Evolutionary conservation across 2,329 filamentous ascomycete genomes (phyloP), one percentile per base, ranked within the genome.

Genomic region (Venturia effusa): DNA sequence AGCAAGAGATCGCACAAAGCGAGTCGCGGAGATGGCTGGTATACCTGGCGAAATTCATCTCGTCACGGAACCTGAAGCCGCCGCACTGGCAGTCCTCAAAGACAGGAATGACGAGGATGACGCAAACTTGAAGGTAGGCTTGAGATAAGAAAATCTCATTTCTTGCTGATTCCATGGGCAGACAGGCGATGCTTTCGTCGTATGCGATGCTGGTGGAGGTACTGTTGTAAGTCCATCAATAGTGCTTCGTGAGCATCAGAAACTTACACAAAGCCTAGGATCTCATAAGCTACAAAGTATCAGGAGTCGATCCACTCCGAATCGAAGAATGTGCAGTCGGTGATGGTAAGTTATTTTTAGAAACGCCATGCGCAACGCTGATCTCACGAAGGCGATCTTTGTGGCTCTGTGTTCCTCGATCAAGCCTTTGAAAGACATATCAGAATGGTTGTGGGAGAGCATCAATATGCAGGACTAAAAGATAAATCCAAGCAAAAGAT

Each of bases 41-140:
- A 61, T 45, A 7, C 41, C n/a, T 6, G 59, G 17, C 59, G 27
- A 39, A 10, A 39, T 37, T 11, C 34, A 45, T 22, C 37, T 61
- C 22, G 37, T 61, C 22, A 34, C 59, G 8, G 59, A 61, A 24
- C 37, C 59, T 17, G 59, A 61, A 41, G 59, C 59, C 19, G 59
- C 59, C 27, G 59, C 59, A 13, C 30, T 37, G 59, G 22, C 27
- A 6, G 30, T 24, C 59, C 34, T 24, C 5, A 17, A 45, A 19
- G 41, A 19, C 41, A 45, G 19, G 15, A 45, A 45, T 22, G 41
- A 45, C 15, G 41, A 45, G n/a, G 34, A 37, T 6, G 34, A 37
- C 34, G 34, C 34, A 17, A 17, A 45, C 19, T 15, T 17, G 15
- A 17, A 45, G 41, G 41, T 45, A 45, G 4, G 41, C 19, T 5